Conservation (phyloP, 2,329 filamentous ascomycete genomes). For the Tolypocladium guangdongense region DNA sequence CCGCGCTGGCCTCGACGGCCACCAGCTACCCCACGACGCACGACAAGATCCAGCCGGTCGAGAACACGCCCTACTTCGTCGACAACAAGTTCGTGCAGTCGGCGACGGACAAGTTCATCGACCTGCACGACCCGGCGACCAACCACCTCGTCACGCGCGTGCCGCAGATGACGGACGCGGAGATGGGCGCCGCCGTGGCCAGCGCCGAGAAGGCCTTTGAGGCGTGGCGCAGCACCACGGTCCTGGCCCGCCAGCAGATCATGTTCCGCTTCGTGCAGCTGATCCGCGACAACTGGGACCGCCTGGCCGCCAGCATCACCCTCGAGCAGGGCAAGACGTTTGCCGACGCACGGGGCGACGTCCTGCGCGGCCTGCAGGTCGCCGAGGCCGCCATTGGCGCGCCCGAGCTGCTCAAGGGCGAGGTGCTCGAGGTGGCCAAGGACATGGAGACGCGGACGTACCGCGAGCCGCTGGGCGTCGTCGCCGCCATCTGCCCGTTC, state of each 20-base stretch:
- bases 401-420: slow-evolving; percentile 71
- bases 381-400: slow-evolving; percentile 74
- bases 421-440: slow-evolving; percentile 75
- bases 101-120: slow-evolving; percentile 60
- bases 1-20: slow-evolving; percentile 41
- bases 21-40: slow-evolving; percentile 60
- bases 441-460: slow-evolving; percentile 85
- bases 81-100: slow-evolving; percentile 70
- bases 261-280: slow-evolving; percentile 79
- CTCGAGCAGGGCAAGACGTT: slow-evolving; percentile 85
- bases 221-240: slow-evolving; percentile 59
- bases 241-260: slow-evolving; percentile 68
- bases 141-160: slow-evolving; percentile 79
- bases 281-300: slow-evolving; percentile 77
- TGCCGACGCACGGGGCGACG: slow-evolving; percentile 71
- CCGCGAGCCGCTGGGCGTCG: slow-evolving; percentile 69
- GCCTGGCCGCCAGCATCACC: slow-evolving; percentile 73
- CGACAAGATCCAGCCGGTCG: slow-evolving; percentile 54
- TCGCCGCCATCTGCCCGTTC: slow-evolving; percentile 78
- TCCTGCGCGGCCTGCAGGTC: slow-evolving; percentile 72
- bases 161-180: slow-evolving; percentile 68
- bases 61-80: slow-evolving; percentile 70
- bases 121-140: slow-evolving; percentile 72
- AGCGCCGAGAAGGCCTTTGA: slow-evolving; percentile 68
- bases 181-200: slow-evolving; percentile 64